Conservation (phyloP, 805 yeast species). For the Candida taoyuanica region DNA sequence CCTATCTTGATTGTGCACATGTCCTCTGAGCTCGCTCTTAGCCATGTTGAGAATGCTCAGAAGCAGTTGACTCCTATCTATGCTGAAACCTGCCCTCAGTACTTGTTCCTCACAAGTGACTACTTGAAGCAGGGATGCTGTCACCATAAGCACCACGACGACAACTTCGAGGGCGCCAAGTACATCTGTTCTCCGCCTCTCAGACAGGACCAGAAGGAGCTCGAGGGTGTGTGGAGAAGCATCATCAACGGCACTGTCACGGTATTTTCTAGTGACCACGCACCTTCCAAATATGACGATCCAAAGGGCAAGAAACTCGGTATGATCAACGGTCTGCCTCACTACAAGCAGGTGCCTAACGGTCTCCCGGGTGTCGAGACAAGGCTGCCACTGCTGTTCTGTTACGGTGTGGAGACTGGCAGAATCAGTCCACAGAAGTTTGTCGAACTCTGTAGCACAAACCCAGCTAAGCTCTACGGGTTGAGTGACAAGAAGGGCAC, state of each 20-base stretch:
- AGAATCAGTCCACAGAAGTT: slow-evolving; percentile 37
- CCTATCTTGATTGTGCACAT: slow-evolving; percentile 46
- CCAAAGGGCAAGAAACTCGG: slow-evolving; percentile 41
- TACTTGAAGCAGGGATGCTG: slow-evolving; percentile 28
- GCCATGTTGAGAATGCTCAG: slow-evolving; percentile 40
- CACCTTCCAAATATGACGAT: slow-evolving; percentile 40
- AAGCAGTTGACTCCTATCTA: slow-evolving; percentile 36
- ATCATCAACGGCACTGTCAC: slow-evolving; percentile 45
- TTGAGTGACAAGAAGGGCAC: slow-evolving; percentile 37
- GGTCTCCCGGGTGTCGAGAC: slow-evolving; percentile 49
- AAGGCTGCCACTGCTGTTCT: slow-evolving; percentile 38
- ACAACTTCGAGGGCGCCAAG: slow-evolving; percentile 43
- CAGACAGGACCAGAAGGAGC: slow-evolving; percentile 35
- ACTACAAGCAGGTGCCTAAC: slow-evolving; percentile 42
- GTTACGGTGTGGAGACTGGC: slow-evolving; percentile 40
- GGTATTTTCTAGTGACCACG: slow-evolving; percentile 42
- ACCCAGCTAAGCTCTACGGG: slow-evolving; percentile 45
- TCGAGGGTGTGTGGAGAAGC: slow-evolving; percentile 42
- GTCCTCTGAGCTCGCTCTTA: slow-evolving; percentile 39
- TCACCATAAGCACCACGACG: slow-evolving; percentile 26
- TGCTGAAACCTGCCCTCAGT: slow-evolving; percentile 51
- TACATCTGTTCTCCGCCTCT: slow-evolving; percentile 48
- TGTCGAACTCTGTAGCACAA: slow-evolving; percentile 41
- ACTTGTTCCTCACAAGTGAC: slow-evolving; percentile 39
- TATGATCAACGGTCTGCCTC: slow-evolving; percentile 35